Base-by-base conservation (phyloP, 768 basidiomycete genomes). In the Serendipita sp. region DNA sequence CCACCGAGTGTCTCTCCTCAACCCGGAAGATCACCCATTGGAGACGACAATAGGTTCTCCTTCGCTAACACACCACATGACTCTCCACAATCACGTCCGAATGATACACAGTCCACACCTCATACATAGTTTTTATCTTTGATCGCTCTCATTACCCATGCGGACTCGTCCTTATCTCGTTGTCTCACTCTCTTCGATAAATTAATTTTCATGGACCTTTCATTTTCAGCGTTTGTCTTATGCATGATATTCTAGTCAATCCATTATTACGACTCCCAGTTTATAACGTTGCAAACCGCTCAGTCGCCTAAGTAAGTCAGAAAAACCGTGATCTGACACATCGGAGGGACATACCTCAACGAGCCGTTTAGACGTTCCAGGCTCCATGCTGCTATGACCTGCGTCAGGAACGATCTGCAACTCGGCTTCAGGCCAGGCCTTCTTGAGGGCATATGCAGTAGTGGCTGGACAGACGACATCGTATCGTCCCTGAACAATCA, bases 391-490 rank as follows among this genome's bases (percentile, higher is more conserved):
- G 35, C 88, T 90, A 73, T 96, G 93, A 0, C 92, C 92, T 2
- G 92, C 92, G 72, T 90, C 88, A 15, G 88, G 84, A 11, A 92
- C 86, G 60, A 92, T 81, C 66, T 83, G 78, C 3, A 94, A 73
- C 8, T 83, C 81, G n/a, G 83, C 74, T 70, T 92, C 88, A 1
- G 90, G 90, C 82, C 88, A 92, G 7, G 76, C 81, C 74, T 86
- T 88, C 78, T 92, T 91, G 63, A 94, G 78, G 1, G 79, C 83
- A 71, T 83, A 87, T 5, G 92, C 91, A 3, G 89, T 90, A 13
- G 84, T 89, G 10, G 86, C 81, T 8, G 92, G 89, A 71, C 92
- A 96, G 54, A 96, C 81, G 13, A 89, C 83, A 69, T 94, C 92
- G 70, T 94, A 94, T 74, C 92, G 79, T 45, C 91, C 90, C 77